Evolutionary conservation across 1,284 basidiomycete genomes (phyloP).

Genomic region (Cutaneotrichosporon sp.): DNA sequence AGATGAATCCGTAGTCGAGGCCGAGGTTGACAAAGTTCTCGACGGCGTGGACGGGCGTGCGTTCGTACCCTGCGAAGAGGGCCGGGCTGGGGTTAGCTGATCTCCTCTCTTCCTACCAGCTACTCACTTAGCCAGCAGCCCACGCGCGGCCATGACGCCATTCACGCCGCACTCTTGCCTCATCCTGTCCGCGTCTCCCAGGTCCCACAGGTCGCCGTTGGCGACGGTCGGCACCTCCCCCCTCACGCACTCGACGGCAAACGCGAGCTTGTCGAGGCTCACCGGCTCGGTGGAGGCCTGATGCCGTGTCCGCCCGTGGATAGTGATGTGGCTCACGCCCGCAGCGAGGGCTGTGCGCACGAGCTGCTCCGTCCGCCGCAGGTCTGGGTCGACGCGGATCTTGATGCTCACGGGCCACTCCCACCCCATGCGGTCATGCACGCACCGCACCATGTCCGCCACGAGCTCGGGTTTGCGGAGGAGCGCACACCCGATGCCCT

Average conservation of each 20-base stretch:
- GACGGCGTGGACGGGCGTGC: constrained; percentile 58
- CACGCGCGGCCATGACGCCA: constrained; percentile 63
- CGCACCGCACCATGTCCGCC: constrained; percentile 59
- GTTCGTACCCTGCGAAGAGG: constrained; percentile 59
- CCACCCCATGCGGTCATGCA: constrained; percentile 60
- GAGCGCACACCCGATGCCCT: constrained; percentile 62
- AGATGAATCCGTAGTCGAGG: constrained; percentile 58
- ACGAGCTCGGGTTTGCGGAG: constrained; percentile 62
- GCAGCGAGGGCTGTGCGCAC: constrained; percentile 55
- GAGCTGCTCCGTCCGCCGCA: constrained; percentile 58
- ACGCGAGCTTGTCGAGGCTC: constrained; percentile 57
- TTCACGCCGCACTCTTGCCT: constrained; percentile 57
- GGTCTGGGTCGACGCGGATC: constrained; percentile 61
- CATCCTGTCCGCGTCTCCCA: constrained; percentile 56
- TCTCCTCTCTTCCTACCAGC: too few species aligned
- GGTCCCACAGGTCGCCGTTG: constrained; percentile 62
- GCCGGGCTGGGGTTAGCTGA: constrained; percentile 52
- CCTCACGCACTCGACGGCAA: constrained; percentile 58
- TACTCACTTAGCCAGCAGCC: constrained; percentile 62
- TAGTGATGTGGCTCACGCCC: constrained; percentile 56
- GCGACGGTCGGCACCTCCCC: constrained; percentile 60
- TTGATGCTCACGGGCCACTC: constrained; percentile 62
- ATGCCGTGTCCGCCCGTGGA: constrained; percentile 62
- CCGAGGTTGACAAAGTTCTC: constrained; percentile 58
- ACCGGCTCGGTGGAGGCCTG: constrained; percentile 61